A percentile compares a stretch with the other conserved stretches of the same genome.
phyloP scores from a whole-genome alignment of 1,284 basidiomycete genomes.

The Rhizoctonia solani region DNA sequence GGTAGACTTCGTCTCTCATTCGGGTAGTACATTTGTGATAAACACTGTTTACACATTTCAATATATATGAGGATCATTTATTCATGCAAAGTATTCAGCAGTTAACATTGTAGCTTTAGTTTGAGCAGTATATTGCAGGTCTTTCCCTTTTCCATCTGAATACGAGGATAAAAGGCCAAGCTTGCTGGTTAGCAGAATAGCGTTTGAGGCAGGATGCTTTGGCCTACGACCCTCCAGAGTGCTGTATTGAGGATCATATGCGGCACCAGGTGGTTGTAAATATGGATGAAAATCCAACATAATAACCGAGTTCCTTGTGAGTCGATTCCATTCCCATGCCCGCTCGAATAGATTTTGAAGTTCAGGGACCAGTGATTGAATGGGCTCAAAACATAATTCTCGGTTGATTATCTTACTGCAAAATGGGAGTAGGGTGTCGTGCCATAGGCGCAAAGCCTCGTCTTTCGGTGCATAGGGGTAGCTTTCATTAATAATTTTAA shows the following conservation, averaged over 20 bases:
- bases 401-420: neutral
- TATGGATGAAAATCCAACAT: constrained; percentile 17
- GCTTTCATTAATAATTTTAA: neutral
- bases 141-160: neutral
- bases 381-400: neutral
- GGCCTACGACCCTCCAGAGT: neutral
- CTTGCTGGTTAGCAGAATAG: constrained; percentile 6
- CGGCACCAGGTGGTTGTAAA: neutral
- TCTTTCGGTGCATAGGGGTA: neutral
- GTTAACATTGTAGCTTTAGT: neutral
- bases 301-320: constrained; percentile 4
- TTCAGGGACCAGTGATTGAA: neutral
- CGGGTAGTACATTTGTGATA: too few species aligned
- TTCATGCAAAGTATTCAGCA: constrained; percentile 5
- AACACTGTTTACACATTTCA: too few species aligned
- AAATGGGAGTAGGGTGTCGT: neutral
- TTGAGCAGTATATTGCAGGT: neutral
- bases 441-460: neutral
- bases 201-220: neutral
- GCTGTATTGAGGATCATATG: neutral
- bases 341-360: neutral
- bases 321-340: neutral
- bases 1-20: too few species aligned
- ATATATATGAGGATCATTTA: too few species aligned
- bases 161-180: constrained; percentile 9